Percentiles rank a stretch among this genome's conserved stretches.
Evolutionary conservation across 2,329 filamentous ascomycete species (phyloP).

Genomic region (Mycosphaerella sp.): DNA sequence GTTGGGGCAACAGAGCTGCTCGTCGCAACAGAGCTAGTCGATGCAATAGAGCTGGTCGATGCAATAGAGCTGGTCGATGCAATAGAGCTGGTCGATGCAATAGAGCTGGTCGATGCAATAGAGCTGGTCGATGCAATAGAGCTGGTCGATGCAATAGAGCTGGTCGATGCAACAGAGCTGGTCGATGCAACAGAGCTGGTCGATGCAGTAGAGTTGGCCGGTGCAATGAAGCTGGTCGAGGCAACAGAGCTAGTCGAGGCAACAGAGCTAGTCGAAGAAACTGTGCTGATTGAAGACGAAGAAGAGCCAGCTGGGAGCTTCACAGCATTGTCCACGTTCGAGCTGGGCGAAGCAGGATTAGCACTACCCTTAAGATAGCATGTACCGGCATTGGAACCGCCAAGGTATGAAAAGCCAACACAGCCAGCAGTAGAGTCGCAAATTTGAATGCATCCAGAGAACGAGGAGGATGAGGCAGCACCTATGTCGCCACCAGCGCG

Average conservation of each 20-base stretch:
- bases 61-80: too few relatives aligned
- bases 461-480: slow-evolving; percentile 11
- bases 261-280: neutral
- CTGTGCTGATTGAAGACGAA: neutral
- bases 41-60: too few relatives aligned
- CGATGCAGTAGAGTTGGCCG: neutral
- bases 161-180: too few relatives aligned
- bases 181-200: too few relatives aligned
- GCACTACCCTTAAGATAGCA: slow-evolving; percentile 17
- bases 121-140: too few relatives aligned
- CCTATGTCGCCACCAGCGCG: slow-evolving; percentile 23
- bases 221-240: neutral
- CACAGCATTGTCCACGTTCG: slow-evolving; percentile 7
- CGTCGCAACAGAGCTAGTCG: too few relatives aligned
- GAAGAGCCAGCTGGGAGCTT: neutral
- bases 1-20: too few relatives aligned
- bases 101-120: too few relatives aligned
- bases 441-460: slow-evolving; percentile 21
- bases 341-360: neutral
- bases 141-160: too few relatives aligned
- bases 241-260: neutral
- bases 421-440: slow-evolving; percentile 20
- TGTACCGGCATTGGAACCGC: slow-evolving; percentile 7
- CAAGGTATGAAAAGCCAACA: slow-evolving; percentile 15
- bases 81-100: too few relatives aligned